phyloP scores from a whole-genome alignment of 2,329 filamentous ascomycete species.

The Ophiostoma sp. region DNA sequence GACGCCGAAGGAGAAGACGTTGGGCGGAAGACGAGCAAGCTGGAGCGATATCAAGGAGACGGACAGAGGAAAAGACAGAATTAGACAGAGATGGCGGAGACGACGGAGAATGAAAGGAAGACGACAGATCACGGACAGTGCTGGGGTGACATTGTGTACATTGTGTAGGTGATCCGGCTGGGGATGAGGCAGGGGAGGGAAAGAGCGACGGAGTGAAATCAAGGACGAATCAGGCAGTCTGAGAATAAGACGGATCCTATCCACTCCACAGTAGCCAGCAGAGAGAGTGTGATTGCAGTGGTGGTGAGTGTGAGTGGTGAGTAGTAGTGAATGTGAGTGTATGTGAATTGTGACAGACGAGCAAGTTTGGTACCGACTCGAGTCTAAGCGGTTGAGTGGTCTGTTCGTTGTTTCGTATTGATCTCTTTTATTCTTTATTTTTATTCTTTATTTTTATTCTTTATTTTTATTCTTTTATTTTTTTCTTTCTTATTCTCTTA shows the following conservation, averaged over 20 bases:
- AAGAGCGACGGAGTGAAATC: background rate
- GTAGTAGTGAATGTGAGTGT: no score
- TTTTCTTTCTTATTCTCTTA: background rate
- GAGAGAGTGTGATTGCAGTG: background rate
- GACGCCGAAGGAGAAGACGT: background rate
- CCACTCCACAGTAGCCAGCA: background rate
- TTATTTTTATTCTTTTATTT: background rate
- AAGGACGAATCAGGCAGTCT: background rate
- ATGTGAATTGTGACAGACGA: background rate
- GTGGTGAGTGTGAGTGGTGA: background rate
- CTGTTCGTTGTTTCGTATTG: no score
- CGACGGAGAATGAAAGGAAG: background rate
- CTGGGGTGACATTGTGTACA: background rate
- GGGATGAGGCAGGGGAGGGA: background rate
- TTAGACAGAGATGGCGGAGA: background rate
- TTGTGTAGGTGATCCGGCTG: background rate
- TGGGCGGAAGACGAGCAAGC: background rate
- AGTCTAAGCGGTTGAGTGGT: background rate
- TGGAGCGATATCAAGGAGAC: background rate
- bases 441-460: background rate
- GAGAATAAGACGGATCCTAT: background rate
- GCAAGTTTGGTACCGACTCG: constrained; percentile 2
- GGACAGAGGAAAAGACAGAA: background rate
- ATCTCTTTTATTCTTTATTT: no score
- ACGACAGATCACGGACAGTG: background rate